Conservation (phyloP, 495 filamentous ascomycete genomes). For the Extremus antarcticus region DNA sequence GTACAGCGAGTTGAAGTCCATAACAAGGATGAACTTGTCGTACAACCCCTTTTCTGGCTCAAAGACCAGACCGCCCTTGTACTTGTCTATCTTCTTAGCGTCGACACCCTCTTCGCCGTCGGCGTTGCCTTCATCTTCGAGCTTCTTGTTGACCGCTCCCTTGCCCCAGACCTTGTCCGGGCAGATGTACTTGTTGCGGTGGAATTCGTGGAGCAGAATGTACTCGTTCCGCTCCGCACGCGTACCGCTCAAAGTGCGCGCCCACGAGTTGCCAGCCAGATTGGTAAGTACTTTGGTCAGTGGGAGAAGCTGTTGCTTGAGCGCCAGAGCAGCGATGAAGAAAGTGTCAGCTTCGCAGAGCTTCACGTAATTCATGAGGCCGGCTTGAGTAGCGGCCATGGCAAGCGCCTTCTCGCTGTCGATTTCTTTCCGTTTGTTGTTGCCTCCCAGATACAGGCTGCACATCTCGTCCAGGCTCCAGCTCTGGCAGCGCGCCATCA, state of each 20-base stretch:
- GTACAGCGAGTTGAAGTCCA: conserved; percentile 99
- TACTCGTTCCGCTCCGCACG: conserved; percentile 97
- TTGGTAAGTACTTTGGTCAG: conserved; percentile 93
- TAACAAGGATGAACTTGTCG: conserved; percentile 92
- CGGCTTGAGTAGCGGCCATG: conserved; percentile 66
- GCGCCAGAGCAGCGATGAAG: conserved; percentile 80
- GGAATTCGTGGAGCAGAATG: conserved; percentile 94
- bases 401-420: conserved; percentile 81
- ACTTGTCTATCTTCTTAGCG: conserved; percentile 94
- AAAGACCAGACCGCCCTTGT: conserved; percentile 94
- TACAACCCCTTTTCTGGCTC: conserved; percentile 96
- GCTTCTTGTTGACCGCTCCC: conserved; percentile 37
- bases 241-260: conserved; percentile 85
- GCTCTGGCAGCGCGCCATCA: conserved; percentile 93
- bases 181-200: conserved; percentile 92
- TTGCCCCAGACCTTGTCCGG: conserved; percentile 78
- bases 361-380: conserved; percentile 81
- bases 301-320: conserved; percentile 82
- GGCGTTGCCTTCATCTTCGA: conserved; percentile 56
- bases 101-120: conserved; percentile 63
- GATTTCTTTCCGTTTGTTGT: conserved; percentile 61
- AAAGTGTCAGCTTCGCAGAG: conserved; percentile 93
- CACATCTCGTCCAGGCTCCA: conserved; percentile 99
- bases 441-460: conserved; percentile 66
- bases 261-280: conserved; percentile 96